These are phyloP conservation scores for Ensete glaucum DNA, from an alignment of 176 grass and related monocot species.

Conservation along the genomic window DNA sequence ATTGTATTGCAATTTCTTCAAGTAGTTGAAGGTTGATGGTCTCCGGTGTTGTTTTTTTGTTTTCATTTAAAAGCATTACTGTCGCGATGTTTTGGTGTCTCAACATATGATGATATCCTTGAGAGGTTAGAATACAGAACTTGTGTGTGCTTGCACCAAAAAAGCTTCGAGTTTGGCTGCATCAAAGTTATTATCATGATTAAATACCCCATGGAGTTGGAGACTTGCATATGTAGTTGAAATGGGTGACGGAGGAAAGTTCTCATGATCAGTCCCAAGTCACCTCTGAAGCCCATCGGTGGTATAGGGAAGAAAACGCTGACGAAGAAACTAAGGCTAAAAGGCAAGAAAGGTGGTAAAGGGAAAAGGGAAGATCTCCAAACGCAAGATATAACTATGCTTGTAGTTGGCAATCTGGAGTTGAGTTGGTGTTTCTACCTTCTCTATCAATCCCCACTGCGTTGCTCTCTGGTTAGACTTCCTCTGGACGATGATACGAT, in stretches of 20 bases:
- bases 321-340: slow-evolving; percentile 46
- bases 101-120: no score
- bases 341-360: slow-evolving; percentile 56
- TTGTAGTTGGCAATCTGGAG: background rate
- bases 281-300: slow-evolving; percentile 52
- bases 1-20: no score
- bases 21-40: no score
- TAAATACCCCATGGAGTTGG: no score
- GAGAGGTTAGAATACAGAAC: no score
- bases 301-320: slow-evolving; percentile 74
- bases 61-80: no score
- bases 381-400: background rate
- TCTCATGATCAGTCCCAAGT: slow-evolving; percentile 11
- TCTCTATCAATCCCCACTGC: no score
- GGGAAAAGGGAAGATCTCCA: slow-evolving; percentile 56
- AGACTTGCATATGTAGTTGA: slow-evolving; percentile 25
- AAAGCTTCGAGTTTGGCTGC: no score
- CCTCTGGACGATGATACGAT: background rate
- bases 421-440: background rate
- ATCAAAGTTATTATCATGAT: no score
- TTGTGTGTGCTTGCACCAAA: no score
- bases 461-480: background rate
- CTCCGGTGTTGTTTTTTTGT: no score
- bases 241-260: slow-evolving; percentile 46
- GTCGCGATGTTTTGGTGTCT: no score